phyloP scores from a whole-genome alignment of 192 early-diverging fungal genomes.

The Mortierella claussenii region DNA sequence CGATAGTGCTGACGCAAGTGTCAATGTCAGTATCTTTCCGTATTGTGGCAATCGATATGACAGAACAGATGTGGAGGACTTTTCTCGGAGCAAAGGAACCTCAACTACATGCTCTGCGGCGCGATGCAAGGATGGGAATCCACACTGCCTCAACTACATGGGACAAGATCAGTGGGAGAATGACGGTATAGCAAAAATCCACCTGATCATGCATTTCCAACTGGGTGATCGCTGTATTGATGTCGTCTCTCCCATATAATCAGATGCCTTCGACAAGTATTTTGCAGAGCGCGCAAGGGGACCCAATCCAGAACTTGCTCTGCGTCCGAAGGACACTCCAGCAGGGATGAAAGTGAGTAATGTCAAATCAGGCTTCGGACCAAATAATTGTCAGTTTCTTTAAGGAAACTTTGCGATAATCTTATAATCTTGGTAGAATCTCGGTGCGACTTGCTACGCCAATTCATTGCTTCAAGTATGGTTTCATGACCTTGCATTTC shows the following conservation, averaged over 20 bases:
- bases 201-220: neutral
- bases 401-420: too few species aligned
- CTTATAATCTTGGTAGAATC: slow-evolving; percentile 27
- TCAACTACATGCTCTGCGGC: slow-evolving; percentile 10
- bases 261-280: slow-evolving; percentile 31
- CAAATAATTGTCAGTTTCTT: neutral
- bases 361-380: neutral
- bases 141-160: slow-evolving; percentile 48
- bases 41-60: slow-evolving; percentile 31
- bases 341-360: slow-evolving; percentile 42
- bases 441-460: slow-evolving; percentile 55
- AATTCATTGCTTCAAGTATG: slow-evolving; percentile 54
- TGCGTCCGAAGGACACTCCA: slow-evolving; percentile 10
- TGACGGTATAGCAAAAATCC: slow-evolving; percentile 19
- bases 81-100: neutral
- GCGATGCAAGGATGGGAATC: slow-evolving; percentile 45
- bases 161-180: slow-evolving; percentile 52
- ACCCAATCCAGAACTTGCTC: neutral
- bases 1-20: neutral
- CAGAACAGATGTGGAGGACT: neutral
- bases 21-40: neutral
- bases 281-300: neutral
- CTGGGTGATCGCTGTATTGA: neutral
- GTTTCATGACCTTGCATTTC: slow-evolving; percentile 49
- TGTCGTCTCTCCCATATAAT: neutral